Percentiles rank a stretch among this genome's conserved stretches.
phyloP scores from a whole-genome alignment of 78 protist species.

The Monocercomonoides exilis region DNA sequence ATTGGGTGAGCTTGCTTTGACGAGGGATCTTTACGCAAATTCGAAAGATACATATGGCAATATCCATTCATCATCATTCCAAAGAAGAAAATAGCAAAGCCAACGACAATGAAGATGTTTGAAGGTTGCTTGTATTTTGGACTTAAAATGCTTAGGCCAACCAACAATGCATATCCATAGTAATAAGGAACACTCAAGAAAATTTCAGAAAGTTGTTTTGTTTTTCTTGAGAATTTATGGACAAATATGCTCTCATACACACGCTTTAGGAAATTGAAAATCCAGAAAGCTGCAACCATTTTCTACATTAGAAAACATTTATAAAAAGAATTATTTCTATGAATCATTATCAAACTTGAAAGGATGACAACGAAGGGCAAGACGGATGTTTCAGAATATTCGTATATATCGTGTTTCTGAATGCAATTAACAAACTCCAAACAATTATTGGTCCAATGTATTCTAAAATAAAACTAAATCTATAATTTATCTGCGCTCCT shows the following conservation, averaged over 20 bases:
- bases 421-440: conserved; percentile 44
- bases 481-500: conserved; percentile 66
- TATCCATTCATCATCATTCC: neutral
- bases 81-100: conserved; percentile 3
- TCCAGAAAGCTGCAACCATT: conserved; percentile 48
- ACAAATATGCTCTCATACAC: conserved; percentile 63
- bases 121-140: conserved; percentile 46
- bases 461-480: conserved; percentile 50
- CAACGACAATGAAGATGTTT: conserved; percentile 6
- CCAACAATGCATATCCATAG: conserved; percentile 53
- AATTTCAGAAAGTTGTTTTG: conserved; percentile 64
- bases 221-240: conserved; percentile 57
- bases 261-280: conserved; percentile 57
- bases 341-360: no score
- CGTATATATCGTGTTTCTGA: no score
- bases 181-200: conserved; percentile 63
- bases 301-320: no score
- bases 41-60: conserved; percentile 52
- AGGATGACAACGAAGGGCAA: no score
- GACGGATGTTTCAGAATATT: no score
- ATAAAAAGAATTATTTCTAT: no score
- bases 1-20: conserved; percentile 44
- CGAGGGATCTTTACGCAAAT: conserved; percentile 55
- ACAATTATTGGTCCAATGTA: conserved; percentile 56
- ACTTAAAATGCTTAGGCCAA: conserved; percentile 47